A percentile compares a stretch with the other conserved stretches of the same genome.
These are phyloP conservation scores for Boletus mariae DNA, from an alignment of 1,284 basidiomycete species.

Conservation along the genomic window DNA sequence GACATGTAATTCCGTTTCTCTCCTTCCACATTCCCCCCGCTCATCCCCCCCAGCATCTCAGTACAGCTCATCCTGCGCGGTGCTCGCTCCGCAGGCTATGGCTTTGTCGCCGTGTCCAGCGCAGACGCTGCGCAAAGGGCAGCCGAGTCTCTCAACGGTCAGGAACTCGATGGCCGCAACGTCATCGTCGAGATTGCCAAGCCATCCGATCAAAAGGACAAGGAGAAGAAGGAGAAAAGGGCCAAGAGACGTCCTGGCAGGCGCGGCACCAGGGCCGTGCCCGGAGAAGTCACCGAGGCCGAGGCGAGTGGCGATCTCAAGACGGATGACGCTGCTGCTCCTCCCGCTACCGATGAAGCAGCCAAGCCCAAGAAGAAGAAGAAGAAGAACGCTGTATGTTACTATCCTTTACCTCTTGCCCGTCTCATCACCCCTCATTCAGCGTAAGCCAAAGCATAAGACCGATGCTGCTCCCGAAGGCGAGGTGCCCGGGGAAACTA, in stretches of 20 bases:
- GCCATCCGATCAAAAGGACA: conserved; percentile 81
- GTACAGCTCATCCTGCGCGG: conserved; percentile 81
- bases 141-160: conserved; percentile 81
- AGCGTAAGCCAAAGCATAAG: conserved; percentile 60
- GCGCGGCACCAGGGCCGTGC: conserved; percentile 77
- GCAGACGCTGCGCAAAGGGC: conserved; percentile 83
- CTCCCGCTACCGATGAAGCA: conserved; percentile 49
- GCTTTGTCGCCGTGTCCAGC: conserved; percentile 82
- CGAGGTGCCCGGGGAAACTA: conserved; percentile 33
- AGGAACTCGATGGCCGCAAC: conserved; percentile 83
- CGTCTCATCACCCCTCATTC: conserved; percentile 14
- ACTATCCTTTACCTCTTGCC: conserved; percentile 4
- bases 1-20: conserved; percentile 63
- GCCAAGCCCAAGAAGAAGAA: conserved; percentile 81
- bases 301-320: conserved; percentile 74
- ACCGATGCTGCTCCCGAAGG: conserved; percentile 36
- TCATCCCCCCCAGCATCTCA: conserved; percentile 50
- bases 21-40: conserved; percentile 12
- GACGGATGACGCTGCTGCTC: conserved; percentile 45
- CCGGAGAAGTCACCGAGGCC: conserved; percentile 81
- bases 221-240: conserved; percentile 69
- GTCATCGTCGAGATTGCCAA: conserved; percentile 90
- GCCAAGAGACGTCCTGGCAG: conserved; percentile 74
- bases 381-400: conserved; percentile 59
- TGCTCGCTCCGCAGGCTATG: conserved; percentile 82